Percentiles rank a stretch among this genome's conserved stretches.
Evolutionary conservation across 805 yeast genomes (phyloP).

Genomic region (Debaryomyces prosopidis): DNA sequence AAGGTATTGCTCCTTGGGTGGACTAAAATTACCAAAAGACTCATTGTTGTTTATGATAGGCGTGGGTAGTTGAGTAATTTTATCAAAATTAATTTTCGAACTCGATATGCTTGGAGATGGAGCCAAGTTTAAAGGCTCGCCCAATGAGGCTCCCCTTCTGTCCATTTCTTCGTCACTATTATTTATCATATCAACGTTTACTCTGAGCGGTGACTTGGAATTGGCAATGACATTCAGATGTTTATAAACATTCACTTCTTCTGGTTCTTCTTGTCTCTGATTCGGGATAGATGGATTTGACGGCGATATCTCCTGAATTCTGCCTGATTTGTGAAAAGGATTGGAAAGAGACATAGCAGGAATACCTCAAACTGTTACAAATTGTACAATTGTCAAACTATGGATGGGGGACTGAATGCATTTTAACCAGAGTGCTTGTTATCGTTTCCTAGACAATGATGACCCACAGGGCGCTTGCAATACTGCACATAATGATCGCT

Average conservation of each 20-base stretch:
- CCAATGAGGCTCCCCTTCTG: not conserved
- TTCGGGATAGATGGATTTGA: not conserved
- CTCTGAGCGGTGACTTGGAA: not conserved
- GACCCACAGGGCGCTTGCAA: no score
- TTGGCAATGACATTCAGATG: not conserved
- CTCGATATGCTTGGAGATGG: not conserved
- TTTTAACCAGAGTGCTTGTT: no score
- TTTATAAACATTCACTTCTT: not conserved
- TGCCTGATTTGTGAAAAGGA: no score
- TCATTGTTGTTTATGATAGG: conserved; percentile 33
- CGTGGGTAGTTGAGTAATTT: conserved; percentile 46
- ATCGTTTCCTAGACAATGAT: no score
- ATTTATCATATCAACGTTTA: not conserved
- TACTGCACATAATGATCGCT: no score
- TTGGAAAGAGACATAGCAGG: no score
- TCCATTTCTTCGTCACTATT: not conserved
- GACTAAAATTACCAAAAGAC: conserved; percentile 15
- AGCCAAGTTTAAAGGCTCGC: not conserved
- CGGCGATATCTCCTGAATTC: no score
- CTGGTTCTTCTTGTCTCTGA: not conserved
- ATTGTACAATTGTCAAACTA: no score
- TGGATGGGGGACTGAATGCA: no score
- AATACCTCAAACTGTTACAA: no score
- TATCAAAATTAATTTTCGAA: conserved; percentile 21
- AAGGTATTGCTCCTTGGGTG: conserved; percentile 1